These are phyloP conservation scores for Kalaharituber pfeilii DNA, from an alignment of 2,329 filamentous ascomycete genomes.

Conservation along the genomic window DNA sequence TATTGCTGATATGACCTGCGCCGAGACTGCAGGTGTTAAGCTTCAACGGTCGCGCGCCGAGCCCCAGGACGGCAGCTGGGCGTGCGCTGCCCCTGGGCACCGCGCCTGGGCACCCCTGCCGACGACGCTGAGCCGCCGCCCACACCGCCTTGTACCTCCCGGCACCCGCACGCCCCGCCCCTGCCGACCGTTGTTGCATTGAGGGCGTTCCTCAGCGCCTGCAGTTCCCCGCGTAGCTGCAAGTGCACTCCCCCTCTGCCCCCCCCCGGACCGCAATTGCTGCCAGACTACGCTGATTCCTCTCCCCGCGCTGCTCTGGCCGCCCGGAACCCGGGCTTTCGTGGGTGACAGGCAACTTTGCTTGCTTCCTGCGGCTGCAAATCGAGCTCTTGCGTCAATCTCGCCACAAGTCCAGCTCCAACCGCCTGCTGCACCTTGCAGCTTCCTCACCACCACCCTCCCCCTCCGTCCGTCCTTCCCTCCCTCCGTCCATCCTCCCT, in stretches of 20 bases:
- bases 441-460: neutral
- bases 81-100: neutral
- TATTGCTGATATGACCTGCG: neutral
- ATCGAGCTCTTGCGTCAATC: neutral
- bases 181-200: neutral
- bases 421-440: neutral
- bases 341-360: neutral
- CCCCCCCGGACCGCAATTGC: too few species aligned
- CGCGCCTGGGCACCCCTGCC: neutral
- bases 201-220: neutral
- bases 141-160: neutral
- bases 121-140: neutral
- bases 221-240: neutral
- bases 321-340: neutral
- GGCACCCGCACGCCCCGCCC: neutral
- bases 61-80: neutral
- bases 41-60: neutral
- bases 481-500: constrained; percentile 12
- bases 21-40: neutral
- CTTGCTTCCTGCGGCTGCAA: too few species aligned
- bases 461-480: too few species aligned
- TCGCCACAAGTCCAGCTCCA: neutral
- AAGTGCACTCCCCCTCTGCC: too few species aligned
- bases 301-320: too few species aligned
- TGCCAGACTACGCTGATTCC: too few species aligned